Evolutionary conservation across 495 filamentous ascomycete species (phyloP).

Genomic region (Daldinia caldariorum): DNA sequence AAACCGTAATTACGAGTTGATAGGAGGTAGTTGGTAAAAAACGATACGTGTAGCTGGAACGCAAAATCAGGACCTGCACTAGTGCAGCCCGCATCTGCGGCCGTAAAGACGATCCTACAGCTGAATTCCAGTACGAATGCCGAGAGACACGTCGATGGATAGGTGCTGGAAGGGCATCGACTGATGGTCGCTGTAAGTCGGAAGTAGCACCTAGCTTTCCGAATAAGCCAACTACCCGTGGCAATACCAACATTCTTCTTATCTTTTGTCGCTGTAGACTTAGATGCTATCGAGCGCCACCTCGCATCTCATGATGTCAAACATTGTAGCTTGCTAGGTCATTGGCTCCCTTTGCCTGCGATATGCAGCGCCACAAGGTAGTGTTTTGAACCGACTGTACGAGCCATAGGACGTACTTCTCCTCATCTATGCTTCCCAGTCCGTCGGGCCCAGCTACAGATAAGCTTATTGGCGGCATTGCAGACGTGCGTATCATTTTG

Average conservation of each 20-base stretch:
- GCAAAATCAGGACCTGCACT: conserved; percentile 42
- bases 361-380: conserved; percentile 36
- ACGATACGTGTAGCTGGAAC: conserved; percentile 20
- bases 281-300: conserved; percentile 35
- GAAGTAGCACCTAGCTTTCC: conserved; percentile 32
- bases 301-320: conserved; percentile 34
- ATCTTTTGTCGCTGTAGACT: conserved; percentile 12
- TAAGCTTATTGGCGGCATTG: conserved; percentile 31
- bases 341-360: conserved; percentile 30
- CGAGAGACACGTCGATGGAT: conserved; percentile 32
- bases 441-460: conserved; percentile 29
- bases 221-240: conserved; percentile 3
- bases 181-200: conserved; percentile 26
- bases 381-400: conserved; percentile 31
- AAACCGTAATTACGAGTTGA: conserved; percentile 11
- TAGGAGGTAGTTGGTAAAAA: conserved; percentile 24
- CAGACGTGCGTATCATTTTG: conserved; percentile 24
- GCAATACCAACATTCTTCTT: background rate
- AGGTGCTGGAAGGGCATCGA: conserved; percentile 6
- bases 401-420: conserved; percentile 19
- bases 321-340: conserved; percentile 5
- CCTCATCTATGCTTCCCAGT: conserved; percentile 31
- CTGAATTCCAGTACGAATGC: conserved; percentile 26
- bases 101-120: conserved; percentile 36
- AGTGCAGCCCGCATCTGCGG: conserved; percentile 36